phyloP scores from a whole-genome alignment of 345 rosid genomes.

The Litchi chinensis region DNA sequence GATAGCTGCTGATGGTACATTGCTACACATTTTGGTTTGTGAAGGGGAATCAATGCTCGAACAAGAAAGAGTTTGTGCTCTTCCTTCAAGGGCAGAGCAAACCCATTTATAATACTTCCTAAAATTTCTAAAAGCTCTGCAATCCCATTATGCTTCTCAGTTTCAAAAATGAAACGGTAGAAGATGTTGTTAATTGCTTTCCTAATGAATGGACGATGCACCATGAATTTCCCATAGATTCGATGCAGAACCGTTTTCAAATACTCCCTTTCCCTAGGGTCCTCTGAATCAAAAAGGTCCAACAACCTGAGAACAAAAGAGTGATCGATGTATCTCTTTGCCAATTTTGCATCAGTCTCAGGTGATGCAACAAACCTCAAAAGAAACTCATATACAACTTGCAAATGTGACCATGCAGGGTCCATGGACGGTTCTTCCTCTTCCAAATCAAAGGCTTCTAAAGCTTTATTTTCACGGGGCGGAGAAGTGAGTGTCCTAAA shows the following conservation, averaged over 20 bases:
- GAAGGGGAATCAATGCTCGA: constrained; percentile 83
- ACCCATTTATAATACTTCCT: constrained; percentile 91
- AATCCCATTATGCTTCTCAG: constrained; percentile 84
- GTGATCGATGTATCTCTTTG: constrained; percentile 79
- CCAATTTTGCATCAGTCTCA: constrained; percentile 83
- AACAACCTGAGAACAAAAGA: constrained; percentile 74
- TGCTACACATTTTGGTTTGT: constrained; percentile 74
- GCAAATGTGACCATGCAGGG: constrained; percentile 86
- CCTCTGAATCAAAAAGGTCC: constrained; percentile 85
- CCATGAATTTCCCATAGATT: constrained; percentile 87
- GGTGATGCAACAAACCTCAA: constrained; percentile 78
- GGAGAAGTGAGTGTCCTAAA: constrained; percentile 67
- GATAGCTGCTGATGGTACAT: constrained; percentile 83
- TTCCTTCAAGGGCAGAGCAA: constrained; percentile 83
- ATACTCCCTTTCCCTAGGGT: constrained; percentile 82
- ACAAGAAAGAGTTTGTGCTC: constrained; percentile 92
- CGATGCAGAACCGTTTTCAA: constrained; percentile 79
- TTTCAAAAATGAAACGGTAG: constrained; percentile 78
- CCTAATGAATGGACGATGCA: constrained; percentile 82
- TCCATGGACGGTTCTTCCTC: constrained; percentile 83
- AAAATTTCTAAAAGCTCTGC: constrained; percentile 79
- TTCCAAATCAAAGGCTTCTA: constrained; percentile 74
- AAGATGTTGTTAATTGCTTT: constrained; percentile 81
- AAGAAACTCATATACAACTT: constrained; percentile 76
- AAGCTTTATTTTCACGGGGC: constrained; percentile 60